Evolutionary conservation across 169 alveolate genomes (phyloP).

Genomic region (Plasmodium malariae): DNA sequence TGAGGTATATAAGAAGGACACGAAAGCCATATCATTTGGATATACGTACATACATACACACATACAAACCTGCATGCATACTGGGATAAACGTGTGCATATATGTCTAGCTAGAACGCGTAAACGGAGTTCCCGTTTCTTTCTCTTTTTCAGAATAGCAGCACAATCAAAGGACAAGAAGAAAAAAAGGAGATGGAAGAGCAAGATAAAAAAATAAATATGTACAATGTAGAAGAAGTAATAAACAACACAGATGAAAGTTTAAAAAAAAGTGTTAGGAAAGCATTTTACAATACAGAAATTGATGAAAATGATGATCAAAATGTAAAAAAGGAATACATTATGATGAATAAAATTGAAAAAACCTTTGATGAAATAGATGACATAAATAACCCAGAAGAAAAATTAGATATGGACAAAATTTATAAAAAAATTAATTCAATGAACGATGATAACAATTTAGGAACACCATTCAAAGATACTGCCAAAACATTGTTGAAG

Average conservation of each 20-base stretch:
- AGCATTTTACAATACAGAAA: constrained; percentile 58
- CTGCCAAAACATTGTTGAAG: constrained; percentile 63
- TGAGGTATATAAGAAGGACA: constrained; percentile 26
- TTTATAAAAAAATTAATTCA: constrained; percentile 49
- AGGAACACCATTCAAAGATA: constrained; percentile 46
- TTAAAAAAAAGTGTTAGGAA: constrained; percentile 34
- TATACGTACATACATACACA: background rate
- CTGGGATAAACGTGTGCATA: background rate
- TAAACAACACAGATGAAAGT: constrained; percentile 43
- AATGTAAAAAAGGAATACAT: constrained; percentile 36
- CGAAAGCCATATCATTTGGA: background rate
- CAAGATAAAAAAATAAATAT: constrained; percentile 26
- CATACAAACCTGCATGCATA: background rate
- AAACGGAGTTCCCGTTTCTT: background rate
- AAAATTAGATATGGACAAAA: constrained; percentile 38
- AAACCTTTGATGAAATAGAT: constrained; percentile 53
- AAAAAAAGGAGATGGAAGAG: constrained; percentile 12
- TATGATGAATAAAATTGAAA: constrained; percentile 60
- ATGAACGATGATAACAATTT: constrained; percentile 26
- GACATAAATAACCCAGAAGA: constrained; percentile 46
- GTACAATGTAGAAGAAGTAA: constrained; percentile 51
- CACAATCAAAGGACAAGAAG: constrained; percentile 29
- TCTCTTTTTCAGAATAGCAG: background rate
- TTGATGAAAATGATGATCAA: constrained; percentile 23
- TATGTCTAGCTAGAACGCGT: background rate